Evolutionary conservation across 108 stramenopile species (phyloP).

Genomic region (Parietichytrium sp.): DNA sequence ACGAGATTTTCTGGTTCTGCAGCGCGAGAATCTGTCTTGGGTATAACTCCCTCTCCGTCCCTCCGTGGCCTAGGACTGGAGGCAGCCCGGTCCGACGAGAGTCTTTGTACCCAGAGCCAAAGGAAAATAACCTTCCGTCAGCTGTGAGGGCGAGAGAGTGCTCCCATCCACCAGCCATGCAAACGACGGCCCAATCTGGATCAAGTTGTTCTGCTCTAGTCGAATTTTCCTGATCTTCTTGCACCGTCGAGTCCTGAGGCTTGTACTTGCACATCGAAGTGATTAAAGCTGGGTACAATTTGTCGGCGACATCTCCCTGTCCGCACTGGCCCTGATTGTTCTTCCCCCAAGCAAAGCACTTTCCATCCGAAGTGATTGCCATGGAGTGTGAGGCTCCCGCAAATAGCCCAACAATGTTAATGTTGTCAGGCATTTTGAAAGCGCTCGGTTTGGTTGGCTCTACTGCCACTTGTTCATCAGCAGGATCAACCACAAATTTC

Average conservation of each 20-base stretch:
- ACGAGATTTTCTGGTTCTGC: constrained; percentile 35
- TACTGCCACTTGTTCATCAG: background rate
- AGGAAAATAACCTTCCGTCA: constrained; percentile 2
- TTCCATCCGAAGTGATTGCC: constrained; percentile 48
- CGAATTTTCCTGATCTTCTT: constrained; percentile 31
- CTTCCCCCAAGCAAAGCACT: constrained; percentile 57
- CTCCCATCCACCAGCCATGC: constrained; percentile 38
- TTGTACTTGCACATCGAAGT: background rate
- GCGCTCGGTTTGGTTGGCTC: background rate
- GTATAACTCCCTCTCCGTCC: constrained; percentile 41
- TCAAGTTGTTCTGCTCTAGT: too few relatives aligned
- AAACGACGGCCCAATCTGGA: too few relatives aligned
- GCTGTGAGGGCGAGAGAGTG: constrained; percentile 22
- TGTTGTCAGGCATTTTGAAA: background rate
- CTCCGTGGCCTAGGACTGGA: background rate
- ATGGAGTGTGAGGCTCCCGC: constrained; percentile 60
- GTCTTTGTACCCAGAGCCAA: constrained; percentile 37
- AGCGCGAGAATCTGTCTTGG: constrained; percentile 14
- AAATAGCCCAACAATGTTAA: constrained; percentile 38
- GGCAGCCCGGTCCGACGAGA: constrained; percentile 25
- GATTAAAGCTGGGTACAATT: constrained; percentile 1
- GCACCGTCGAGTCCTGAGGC: background rate
- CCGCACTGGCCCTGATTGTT: constrained; percentile 60
- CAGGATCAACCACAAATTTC: constrained; percentile 20
- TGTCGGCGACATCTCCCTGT: constrained; percentile 46